phyloP scores from a whole-genome alignment of 1,139 yeast genomes.

The Sugiyamaella sp. region DNA sequence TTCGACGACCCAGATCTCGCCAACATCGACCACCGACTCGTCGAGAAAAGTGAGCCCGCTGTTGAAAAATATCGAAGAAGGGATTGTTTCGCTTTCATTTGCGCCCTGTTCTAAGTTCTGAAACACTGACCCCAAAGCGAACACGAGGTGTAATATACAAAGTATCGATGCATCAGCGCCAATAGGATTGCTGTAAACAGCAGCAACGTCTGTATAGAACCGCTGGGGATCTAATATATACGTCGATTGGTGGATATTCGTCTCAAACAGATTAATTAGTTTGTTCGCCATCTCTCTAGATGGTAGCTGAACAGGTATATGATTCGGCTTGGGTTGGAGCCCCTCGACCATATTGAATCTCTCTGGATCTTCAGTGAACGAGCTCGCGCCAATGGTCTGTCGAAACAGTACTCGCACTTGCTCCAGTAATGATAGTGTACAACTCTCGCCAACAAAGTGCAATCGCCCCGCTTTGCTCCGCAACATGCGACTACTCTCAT shows the following conservation, averaged over 20 bases:
- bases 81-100: neutral
- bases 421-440: slow-evolving; percentile 41
- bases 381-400: slow-evolving; percentile 38
- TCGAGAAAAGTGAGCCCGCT: slow-evolving; percentile 44
- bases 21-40: slow-evolving; percentile 42
- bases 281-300: slow-evolving; percentile 38
- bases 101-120: neutral
- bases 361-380: slow-evolving; percentile 46
- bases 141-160: slow-evolving; percentile 45
- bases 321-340: slow-evolving; percentile 34
- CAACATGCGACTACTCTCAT: slow-evolving; percentile 21
- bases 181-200: slow-evolving; percentile 41
- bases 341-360: slow-evolving; percentile 45
- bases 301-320: slow-evolving; percentile 41
- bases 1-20: slow-evolving; percentile 51
- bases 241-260: slow-evolving; percentile 45
- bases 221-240: slow-evolving; percentile 46
- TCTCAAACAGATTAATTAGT: slow-evolving; percentile 41
- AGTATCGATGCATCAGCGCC: slow-evolving; percentile 35
- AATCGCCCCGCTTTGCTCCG: slow-evolving; percentile 16
- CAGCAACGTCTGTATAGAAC: slow-evolving; percentile 38
- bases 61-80: slow-evolving; percentile 40
- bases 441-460: slow-evolving; percentile 45
- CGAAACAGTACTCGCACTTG: slow-evolving; percentile 42
- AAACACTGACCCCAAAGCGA: slow-evolving; percentile 45